phyloP scores from a whole-genome alignment of 129 eudicot genomes.

The Glebionis coronaria region DNA sequence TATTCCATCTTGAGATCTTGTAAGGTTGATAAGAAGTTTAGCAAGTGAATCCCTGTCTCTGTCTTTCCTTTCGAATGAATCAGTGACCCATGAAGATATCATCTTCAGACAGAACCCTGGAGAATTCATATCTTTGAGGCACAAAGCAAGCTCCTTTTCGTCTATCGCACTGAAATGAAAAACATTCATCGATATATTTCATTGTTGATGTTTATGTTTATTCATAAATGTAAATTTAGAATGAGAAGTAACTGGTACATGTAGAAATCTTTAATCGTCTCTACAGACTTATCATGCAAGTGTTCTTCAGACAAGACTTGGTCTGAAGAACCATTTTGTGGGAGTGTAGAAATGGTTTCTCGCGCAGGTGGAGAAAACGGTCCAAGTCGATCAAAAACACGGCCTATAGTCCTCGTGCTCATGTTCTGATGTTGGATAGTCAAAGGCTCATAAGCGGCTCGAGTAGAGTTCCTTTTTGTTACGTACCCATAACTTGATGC shows the following conservation, averaged over 20 bases:
- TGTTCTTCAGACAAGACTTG: slow-evolving; percentile 64
- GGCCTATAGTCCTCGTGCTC: slow-evolving; percentile 39
- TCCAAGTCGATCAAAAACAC: slow-evolving; percentile 36
- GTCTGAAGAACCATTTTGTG: slow-evolving; percentile 43
- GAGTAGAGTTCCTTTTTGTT: slow-evolving; percentile 44
- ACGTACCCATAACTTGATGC: slow-evolving; percentile 39
- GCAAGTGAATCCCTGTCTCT: slow-evolving; percentile 70
- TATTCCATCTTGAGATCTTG: slow-evolving; percentile 53
- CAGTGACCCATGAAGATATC: slow-evolving; percentile 80
- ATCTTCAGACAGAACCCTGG: slow-evolving; percentile 73
- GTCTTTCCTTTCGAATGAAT: no score
- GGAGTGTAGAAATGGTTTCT: slow-evolving; percentile 27
- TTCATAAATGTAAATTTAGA: no score
- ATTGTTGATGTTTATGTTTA: no score
- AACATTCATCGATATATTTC: not conserved
- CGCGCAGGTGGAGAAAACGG: slow-evolving; percentile 45
- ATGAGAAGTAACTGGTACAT: slow-evolving; percentile 41
- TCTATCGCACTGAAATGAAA: slow-evolving; percentile 66
- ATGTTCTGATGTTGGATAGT: slow-evolving; percentile 32
- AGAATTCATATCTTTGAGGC: slow-evolving; percentile 76
- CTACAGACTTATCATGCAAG: slow-evolving; percentile 57
- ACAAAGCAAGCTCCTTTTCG: slow-evolving; percentile 78
- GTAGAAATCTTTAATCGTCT: slow-evolving; percentile 79
- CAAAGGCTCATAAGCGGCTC: slow-evolving; percentile 37
- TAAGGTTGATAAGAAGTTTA: slow-evolving; percentile 65